Percentiles rank a stretch among this genome's conserved stretches.
These are phyloP conservation scores for Aureobasidium pullulans DNA, from an alignment of 2,329 filamentous ascomycete species.

Conservation along the genomic window DNA sequence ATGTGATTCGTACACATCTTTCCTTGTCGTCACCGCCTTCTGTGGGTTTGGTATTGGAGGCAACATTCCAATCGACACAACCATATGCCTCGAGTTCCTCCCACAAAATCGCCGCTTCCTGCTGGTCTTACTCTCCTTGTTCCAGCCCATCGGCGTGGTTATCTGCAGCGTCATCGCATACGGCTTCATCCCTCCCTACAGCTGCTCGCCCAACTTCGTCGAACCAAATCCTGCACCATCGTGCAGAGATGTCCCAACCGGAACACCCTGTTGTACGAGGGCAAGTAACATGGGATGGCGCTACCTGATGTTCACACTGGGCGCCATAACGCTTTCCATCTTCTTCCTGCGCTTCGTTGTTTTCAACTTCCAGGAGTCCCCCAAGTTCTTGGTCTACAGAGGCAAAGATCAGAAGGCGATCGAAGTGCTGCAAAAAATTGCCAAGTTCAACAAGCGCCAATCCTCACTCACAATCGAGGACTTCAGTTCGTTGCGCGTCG, in stretches of 20 bases:
- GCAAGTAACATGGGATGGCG: slow-evolving; percentile 38
- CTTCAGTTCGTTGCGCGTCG: slow-evolving; percentile 28
- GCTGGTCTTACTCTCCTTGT: slow-evolving; percentile 46
- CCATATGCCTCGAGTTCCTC: slow-evolving; percentile 51
- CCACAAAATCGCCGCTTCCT: slow-evolving; percentile 47
- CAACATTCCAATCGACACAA: slow-evolving; percentile 50
- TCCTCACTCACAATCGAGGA: slow-evolving; percentile 30
- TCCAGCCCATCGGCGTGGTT: slow-evolving; percentile 50
- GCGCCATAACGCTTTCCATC: slow-evolving; percentile 33
- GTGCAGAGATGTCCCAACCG: slow-evolving; percentile 30
- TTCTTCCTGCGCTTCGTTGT: slow-evolving; percentile 49
- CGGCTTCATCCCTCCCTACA: slow-evolving; percentile 45
- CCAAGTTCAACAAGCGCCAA: slow-evolving; percentile 33
- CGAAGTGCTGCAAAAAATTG: slow-evolving; percentile 36
- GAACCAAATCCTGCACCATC: slow-evolving; percentile 37
- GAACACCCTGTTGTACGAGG: slow-evolving; percentile 30
- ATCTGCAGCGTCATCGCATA: slow-evolving; percentile 46
- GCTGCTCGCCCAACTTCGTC: slow-evolving; percentile 45
- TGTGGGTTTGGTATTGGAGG: slow-evolving; percentile 43
- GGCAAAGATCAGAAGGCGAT: slow-evolving; percentile 48
- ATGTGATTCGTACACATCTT: slow-evolving; percentile 44
- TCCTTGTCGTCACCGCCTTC: slow-evolving; percentile 49
- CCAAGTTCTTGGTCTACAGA: slow-evolving; percentile 50
- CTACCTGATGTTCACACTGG: slow-evolving; percentile 36
- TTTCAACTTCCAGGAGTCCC: slow-evolving; percentile 51